These are phyloP conservation scores for Didymella pomorum DNA, from an alignment of 2,329 filamentous ascomycete genomes.

Conservation along the genomic window DNA sequence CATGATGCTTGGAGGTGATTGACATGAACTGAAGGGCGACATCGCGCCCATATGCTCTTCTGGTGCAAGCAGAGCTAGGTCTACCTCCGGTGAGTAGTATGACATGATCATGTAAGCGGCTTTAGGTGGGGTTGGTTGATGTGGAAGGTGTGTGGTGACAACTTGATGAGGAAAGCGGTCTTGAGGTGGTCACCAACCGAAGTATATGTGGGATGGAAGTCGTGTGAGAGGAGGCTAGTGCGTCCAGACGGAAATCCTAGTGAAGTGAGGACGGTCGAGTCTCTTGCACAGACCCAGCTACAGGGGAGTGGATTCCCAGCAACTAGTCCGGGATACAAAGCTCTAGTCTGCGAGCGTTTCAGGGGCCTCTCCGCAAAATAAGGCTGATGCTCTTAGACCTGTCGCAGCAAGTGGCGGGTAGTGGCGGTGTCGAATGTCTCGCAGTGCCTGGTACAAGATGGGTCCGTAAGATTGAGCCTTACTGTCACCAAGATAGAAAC, in stretches of 20 bases:
- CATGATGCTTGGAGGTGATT: slow-evolving; percentile 50
- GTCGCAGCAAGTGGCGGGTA: slow-evolving; percentile 44
- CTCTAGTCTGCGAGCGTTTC: slow-evolving; percentile 43
- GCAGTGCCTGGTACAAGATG: slow-evolving; percentile 43
- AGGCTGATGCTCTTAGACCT: slow-evolving; percentile 44
- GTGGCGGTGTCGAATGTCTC: slow-evolving; percentile 50
- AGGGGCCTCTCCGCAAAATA: slow-evolving; percentile 45
- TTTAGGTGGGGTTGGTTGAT: slow-evolving; percentile 10
- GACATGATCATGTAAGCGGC: slow-evolving; percentile 40
- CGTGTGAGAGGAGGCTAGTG: slow-evolving; percentile 42
- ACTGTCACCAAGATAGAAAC: slow-evolving; percentile 41
- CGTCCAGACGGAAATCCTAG: slow-evolving; percentile 35
- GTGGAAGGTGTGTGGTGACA: slow-evolving; percentile 20
- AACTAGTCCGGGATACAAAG: slow-evolving; percentile 44
- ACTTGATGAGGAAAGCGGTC: slow-evolving; percentile 20
- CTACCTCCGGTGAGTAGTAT: slow-evolving; percentile 49
- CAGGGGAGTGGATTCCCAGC: slow-evolving; percentile 35
- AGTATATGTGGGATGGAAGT: slow-evolving; percentile 40
- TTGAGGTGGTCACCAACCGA: slow-evolving; percentile 29
- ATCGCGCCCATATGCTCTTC: slow-evolving; percentile 46
- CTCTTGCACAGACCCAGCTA: slow-evolving; percentile 42
- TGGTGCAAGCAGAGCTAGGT: slow-evolving; percentile 48
- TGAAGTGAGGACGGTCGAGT: slow-evolving; percentile 42
- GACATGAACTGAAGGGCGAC: slow-evolving; percentile 48
- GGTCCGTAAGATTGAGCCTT: slow-evolving; percentile 39